Base-by-base conservation (phyloP, 2,329 filamentous ascomycete species). In the Diplodia corticola region DNA sequence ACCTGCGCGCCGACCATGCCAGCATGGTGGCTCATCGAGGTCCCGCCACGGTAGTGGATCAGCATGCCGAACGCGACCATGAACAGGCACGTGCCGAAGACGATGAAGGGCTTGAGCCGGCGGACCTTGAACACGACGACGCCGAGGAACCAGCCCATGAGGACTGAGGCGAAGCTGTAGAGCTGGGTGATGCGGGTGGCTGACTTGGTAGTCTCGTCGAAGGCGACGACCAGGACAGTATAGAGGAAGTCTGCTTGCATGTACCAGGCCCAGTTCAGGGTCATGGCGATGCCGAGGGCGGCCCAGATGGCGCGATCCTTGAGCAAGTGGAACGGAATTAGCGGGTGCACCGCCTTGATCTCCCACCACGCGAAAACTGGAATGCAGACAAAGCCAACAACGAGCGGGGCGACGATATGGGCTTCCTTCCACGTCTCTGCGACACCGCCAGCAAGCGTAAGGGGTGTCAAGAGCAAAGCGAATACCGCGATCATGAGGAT, bases 271-370 rank as follows among this genome's bases (percentile, higher is more conserved):
- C 51, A 57, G 50, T 69, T 61, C 4, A 69, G 55, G 13, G 55
- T 54, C 44, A 67, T 64, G 20, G 68, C 68, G 50, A 90, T 87
- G 3, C 84, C 86, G 33, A 90, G 75, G 4, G 88, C 82, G 5
- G 81, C 86, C 86, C 87, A 89, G 28, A 89, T 83, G n/a, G 81
- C 82, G 24, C 88, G 86, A 71, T 90, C 86, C 74, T 84, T 86
- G 71, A 90, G 80, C 1, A 88, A 79, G 49, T 79, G 78, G 76
- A 89, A 89, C 4, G 88, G 88, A 1, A 89, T 76, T 69, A 89
- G 82, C 0, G 75, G 88, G 77, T 79, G 81, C 70, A 70, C 82
- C 75, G 74, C 80, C 68, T 71, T 82, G 69, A 71, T 73, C 78
- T 88, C 86, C 86, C 86, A 88, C 3, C 80, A 48, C 37, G 86